phyloP scores from a whole-genome alignment of 176 grass and related monocot genomes.

The Raddia distichophylla region DNA sequence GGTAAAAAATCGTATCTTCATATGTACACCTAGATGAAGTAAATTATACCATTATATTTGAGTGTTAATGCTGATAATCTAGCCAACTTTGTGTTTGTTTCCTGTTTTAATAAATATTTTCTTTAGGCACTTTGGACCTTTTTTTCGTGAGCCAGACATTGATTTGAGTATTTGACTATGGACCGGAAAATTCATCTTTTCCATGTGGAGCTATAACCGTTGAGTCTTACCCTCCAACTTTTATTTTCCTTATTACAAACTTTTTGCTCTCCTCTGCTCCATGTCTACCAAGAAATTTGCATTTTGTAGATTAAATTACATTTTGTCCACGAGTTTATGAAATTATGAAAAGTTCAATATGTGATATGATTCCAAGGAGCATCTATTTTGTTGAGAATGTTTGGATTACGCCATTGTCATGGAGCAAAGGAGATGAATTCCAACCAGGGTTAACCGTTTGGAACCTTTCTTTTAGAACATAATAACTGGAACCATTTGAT shows the following conservation, averaged over 20 bases:
- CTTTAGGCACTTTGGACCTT: constrained; percentile 30
- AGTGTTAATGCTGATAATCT: constrained; percentile 17
- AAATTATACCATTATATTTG: constrained; percentile 17
- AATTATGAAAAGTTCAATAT: neutral
- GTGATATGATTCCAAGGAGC: neutral
- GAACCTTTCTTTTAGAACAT: no score
- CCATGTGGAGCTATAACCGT: neutral
- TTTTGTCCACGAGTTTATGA: neutral
- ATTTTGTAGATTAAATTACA: neutral
- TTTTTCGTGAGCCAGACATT: neutral
- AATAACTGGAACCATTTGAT: neutral
- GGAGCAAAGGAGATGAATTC: constrained; percentile 15
- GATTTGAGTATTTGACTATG: neutral
- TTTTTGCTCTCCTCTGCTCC: neutral
- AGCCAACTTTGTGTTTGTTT: constrained; percentile 7
- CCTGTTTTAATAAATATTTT: neutral
- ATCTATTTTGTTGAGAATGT: constrained; percentile 1
- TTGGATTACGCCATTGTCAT: constrained; percentile 13
- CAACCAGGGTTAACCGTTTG: neutral
- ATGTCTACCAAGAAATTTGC: neutral
- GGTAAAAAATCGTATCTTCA: constrained; percentile 51
- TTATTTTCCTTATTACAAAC: neutral
- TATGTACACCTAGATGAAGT: neutral
- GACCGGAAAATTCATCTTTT: constrained; percentile 17
- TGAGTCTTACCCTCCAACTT: neutral